Percentiles rank a stretch among this genome's conserved stretches.
These are phyloP conservation scores for Kodamaea arcana DNA, from an alignment of 1,139 yeast species.

Conservation along the genomic window DNA sequence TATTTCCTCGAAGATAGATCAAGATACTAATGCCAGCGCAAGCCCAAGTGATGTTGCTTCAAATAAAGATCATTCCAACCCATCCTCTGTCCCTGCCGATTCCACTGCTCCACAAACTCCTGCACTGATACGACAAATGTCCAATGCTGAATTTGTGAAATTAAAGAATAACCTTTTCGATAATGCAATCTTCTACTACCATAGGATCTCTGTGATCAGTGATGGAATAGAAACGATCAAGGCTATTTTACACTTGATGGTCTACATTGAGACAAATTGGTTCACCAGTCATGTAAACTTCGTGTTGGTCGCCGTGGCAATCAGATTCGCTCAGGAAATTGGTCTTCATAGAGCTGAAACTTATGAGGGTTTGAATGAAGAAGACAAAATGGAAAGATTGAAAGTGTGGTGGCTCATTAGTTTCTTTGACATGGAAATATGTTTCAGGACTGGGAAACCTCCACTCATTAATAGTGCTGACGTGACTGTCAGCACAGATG, in stretches of 20 bases:
- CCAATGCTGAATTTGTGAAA: conserved; percentile 5
- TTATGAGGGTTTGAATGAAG: conserved; percentile 30
- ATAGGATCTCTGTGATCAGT: conserved; percentile 41
- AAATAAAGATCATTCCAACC: neutral
- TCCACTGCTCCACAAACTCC: neutral
- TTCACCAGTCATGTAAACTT: conserved; percentile 41
- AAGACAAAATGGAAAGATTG: conserved; percentile 38
- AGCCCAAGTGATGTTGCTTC: neutral
- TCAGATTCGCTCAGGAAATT: conserved; percentile 57
- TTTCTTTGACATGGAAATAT: conserved; percentile 48
- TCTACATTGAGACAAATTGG: conserved; percentile 43
- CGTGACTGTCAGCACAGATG: conserved; percentile 16
- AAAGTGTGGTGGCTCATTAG: conserved; percentile 57
- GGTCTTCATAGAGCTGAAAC: conserved; percentile 63
- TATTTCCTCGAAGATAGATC: conserved; percentile 20
- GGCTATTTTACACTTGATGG: conserved; percentile 43
- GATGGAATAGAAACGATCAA: conserved; percentile 51
- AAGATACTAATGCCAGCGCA: conserved; percentile 1
- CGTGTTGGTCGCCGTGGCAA: conserved; percentile 46
- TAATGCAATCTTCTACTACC: conserved; percentile 47
- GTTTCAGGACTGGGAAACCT: conserved; percentile 58
- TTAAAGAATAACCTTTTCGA: conserved; percentile 26
- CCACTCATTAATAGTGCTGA: conserved; percentile 53
- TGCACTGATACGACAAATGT: neutral
- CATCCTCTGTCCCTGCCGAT: neutral